phyloP scores from a whole-genome alignment of 176 grass and related monocot genomes.

The Zea mays region Zm-B73-REFERENCE-NAM-5.0 NC_050103.1:110352501-110353000 shows the following conservation, averaged over 20 bases:
- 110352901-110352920: constrained; percentile 19
- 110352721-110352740: constrained; percentile 19
- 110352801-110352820: not conserved
- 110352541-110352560: constrained; percentile 16
- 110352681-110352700: constrained; percentile 22
- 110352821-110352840: not conserved
- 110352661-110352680: constrained; percentile 99
- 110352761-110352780: constrained; percentile 1
- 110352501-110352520: constrained; percentile 13
- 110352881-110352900: not conserved
- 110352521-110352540: not conserved
- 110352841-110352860: constrained; percentile 15
- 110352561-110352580: constrained; percentile 29
- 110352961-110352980: not conserved
- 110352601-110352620: constrained; percentile 82
- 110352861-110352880: constrained; percentile 5
- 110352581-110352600: constrained; percentile 97
- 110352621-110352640: constrained; percentile 99
- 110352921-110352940: constrained; percentile 1
- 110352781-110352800: not conserved
- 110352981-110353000: not conserved
- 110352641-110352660: constrained; percentile 99
- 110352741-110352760: not conserved
- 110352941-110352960: constrained; percentile 1
- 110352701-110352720: constrained; percentile 30